Evolutionary conservation across 345 rosid genomes (phyloP), one percentile per base, ranked within the genome.

Genomic region (Mercurialis annua): DNA sequence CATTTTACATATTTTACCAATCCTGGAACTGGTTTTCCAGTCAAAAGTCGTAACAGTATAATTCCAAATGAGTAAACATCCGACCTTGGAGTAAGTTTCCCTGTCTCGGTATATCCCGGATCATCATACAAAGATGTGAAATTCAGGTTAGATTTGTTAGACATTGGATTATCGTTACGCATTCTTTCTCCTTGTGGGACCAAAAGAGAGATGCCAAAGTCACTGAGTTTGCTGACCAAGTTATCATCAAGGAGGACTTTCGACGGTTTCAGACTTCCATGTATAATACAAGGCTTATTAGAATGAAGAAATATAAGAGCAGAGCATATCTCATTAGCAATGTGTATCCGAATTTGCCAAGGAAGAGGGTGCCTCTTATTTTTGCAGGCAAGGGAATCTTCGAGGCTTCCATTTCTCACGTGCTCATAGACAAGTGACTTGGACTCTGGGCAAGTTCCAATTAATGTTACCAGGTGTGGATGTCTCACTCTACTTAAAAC

Each of bases 271-370:
- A 93, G 77, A 72, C 84, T 86, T 50, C 97, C 98, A 67, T 93
- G 98, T 53, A 76, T 75, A 58, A 88, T 82, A 75, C 89, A 81
- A 59, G 97, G 98, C 56, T 74, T 67, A 64, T 80, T 90, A 62
- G 96, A 82, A 62, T 90, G 98, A 68, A 93, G 97, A 84, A 88
- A 92, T 72, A 87, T 47, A 21, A 92, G 93, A 11, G 85, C 89
- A 68, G 90, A 88, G 73, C 98, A 93, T 64, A 93, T 81, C 64
- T 88, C 96, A 11, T 79, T 68, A 48, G 96, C 96, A 75, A 89
- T 84, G 46, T 75, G 70, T 30, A 65, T 77, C 70, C 92, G 88
- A 61, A 84, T 77, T 68, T 84, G 82, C 93, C 97, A 90, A 26
- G 84, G 60, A 55, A 93, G 87, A 10, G 87, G 79, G n/a, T 68